Base-by-base conservation (phyloP, 306 rosid genomes). In the Delonix regia region DNA sequence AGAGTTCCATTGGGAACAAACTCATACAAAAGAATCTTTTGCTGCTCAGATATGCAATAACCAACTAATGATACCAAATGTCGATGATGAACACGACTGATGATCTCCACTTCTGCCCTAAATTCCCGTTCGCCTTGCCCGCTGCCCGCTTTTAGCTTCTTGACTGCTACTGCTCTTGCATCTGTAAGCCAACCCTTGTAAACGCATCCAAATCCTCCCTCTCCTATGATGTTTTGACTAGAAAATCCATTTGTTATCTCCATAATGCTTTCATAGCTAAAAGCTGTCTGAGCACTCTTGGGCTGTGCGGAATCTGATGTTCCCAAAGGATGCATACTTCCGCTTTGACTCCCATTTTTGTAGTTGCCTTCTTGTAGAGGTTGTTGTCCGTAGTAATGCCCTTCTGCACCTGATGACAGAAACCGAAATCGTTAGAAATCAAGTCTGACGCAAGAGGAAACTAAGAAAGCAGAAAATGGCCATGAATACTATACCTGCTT, bases 111-210 rank as follows among this genome's bases (percentile, higher is more conserved):
- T 77, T 95, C 99, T 0, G 98, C 97, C 85, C 85, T 85, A 74
- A 95, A 95, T 64, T 93, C 99, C 86, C 93, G 85, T 21, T 93
- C 99, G 55, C 98, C 98, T 65, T 95, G 98, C 4, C 96, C 94
- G 39, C 99, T 87, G n/a, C 96, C 97, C 6, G 88, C 98, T 90
- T 87, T 95, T 49, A 95, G 98, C 80, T 86, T 86, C 90, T 95
- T 95, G 22, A 95, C 96, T 1, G 99, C 99, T 36, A 95, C 99
- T 53, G 7, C 30, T 76, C 59, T 93, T 69, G 98, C 97, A 8
- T 88, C 96, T 0, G 75, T 83, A 47, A 95, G 56, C 75, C 74
- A 64, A 25, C 98, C 99, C 84, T 87, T 86, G 90, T 86, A 93
- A 28, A 95, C 99, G 55, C 78, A 83, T 21, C 99, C 99, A 69